These are phyloP conservation scores for Chaetoscypha palmicola DNA, from an alignment of 2,329 filamentous ascomycete species.

Conservation along the genomic window DNA sequence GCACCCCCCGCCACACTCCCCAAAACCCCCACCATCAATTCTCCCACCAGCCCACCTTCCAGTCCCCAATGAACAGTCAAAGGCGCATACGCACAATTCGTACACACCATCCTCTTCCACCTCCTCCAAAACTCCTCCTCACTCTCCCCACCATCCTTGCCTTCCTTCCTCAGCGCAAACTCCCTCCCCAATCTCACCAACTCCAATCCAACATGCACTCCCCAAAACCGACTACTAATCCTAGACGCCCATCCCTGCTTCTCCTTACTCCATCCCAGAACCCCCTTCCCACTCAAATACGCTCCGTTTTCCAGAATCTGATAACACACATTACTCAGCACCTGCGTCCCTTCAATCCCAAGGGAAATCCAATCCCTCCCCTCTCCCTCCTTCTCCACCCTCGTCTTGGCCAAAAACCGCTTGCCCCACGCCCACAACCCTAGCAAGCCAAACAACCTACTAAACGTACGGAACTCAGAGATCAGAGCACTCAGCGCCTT, in stretches of 20 bases:
- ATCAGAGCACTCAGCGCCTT: constrained; percentile 58
- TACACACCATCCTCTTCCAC: constrained; percentile 61
- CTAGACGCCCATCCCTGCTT: constrained; percentile 55
- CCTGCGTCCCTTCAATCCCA: constrained; percentile 58
- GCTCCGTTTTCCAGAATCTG: constrained; percentile 79
- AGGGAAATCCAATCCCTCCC: constrained; percentile 39
- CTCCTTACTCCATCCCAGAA: constrained; percentile 52
- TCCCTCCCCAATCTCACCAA: constrained; percentile 51
- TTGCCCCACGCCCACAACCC: constrained; percentile 65
- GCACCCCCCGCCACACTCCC: constrained; percentile 43
- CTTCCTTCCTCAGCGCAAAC: constrained; percentile 27
- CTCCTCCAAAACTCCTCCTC: constrained; percentile 41
- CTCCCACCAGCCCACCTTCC: constrained; percentile 55
- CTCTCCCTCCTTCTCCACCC: constrained; percentile 8
- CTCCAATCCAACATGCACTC: constrained; percentile 69
- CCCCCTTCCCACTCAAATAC: constrained; percentile 67
- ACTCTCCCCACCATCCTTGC: constrained; percentile 46
- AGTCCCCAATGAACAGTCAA: constrained; percentile 79
- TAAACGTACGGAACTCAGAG: constrained; percentile 64
- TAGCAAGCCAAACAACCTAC: constrained; percentile 70
- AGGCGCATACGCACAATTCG: constrained; percentile 71
- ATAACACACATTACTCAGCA: constrained; percentile 60
- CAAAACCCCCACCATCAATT: constrained; percentile 50
- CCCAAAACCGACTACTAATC: constrained; percentile 77
- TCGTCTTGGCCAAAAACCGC: constrained; percentile 31